Base-by-base conservation (phyloP, 352 stramenopile genomes). In the Lagenidium giganteum region DNA sequence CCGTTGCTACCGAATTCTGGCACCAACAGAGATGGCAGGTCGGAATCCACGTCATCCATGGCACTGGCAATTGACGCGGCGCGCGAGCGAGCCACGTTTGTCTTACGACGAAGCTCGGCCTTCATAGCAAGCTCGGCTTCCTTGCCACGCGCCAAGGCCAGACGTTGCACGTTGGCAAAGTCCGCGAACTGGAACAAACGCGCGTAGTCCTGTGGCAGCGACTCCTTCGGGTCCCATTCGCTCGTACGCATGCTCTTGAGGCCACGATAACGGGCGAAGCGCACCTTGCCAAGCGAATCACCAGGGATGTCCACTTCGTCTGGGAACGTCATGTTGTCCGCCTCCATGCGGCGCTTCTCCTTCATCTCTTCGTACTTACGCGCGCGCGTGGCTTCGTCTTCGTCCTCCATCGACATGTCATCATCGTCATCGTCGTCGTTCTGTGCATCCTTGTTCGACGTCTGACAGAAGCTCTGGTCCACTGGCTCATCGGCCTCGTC, bases 211-310 rank as follows among this genome's bases (percentile, higher is more conserved):
- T 85, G 76, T 13, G 96, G 96, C 5, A 99, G 84, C 55, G 93
- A 98, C 69, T 99, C 96, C 65, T 98, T 98, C 5, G 94, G 82
- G 58, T 99, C 93, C 96, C 96, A 99, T 35, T 74, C 64, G 42
- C 84, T 97, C 42, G 91, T 98, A 16, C 94, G 84, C 48, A 99
- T 95, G 40, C 70, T 96, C 64, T 98, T 96, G 31, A 99, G 76
- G n/a, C 90, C 92, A 27, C 96, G 87, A 79, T 98, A 98, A 3
- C 76, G 76, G 13, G 77, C 77, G 43, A 89, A 87, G 26, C 76
- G 73, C 12, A 81, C 64, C 14, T 73, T 73, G 16, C 70, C 76
- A 28, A 66, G 57, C 11, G 72, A 64, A 31, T 88, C 74, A 0
- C 23, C 42, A 1, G 76, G 73, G 17, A 68, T 58, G 24, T 88